phyloP scores from a whole-genome alignment of 2,329 filamentous ascomycete species.

The Ascochyta rabiei region DNA sequence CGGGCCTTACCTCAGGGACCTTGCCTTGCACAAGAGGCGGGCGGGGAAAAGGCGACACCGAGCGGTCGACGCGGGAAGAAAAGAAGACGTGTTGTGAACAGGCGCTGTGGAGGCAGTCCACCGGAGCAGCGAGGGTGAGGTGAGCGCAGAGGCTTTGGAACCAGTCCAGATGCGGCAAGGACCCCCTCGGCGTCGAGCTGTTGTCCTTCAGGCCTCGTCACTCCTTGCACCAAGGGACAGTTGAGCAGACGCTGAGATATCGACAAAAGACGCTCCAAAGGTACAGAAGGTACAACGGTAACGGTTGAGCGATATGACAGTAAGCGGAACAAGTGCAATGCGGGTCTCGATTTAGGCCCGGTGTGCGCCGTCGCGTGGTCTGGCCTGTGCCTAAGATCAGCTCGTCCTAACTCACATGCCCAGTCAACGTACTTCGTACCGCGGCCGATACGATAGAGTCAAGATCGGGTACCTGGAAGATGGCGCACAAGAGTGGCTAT shows the following conservation, averaged over 20 bases:
- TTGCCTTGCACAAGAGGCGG: constrained; percentile 30
- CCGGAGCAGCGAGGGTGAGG: constrained; percentile 30
- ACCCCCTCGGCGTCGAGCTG: constrained; percentile 18
- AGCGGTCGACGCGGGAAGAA: constrained; percentile 33
- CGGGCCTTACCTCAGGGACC: constrained; percentile 37
- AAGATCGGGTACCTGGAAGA: neutral
- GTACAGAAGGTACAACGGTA: constrained; percentile 13
- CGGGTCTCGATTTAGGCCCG: constrained; percentile 14
- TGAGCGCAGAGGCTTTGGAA: constrained; percentile 21
- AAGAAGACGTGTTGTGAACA: constrained; percentile 34
- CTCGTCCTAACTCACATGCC: constrained; percentile 1
- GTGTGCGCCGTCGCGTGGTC: constrained; percentile 19
- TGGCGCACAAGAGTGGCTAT: constrained; percentile 9
- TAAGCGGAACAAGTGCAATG: constrained; percentile 17
- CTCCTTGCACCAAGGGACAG: constrained; percentile 18
- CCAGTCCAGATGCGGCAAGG: constrained; percentile 30
- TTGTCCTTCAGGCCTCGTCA: constrained; percentile 11
- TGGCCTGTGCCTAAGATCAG: constrained; percentile 16
- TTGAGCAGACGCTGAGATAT: constrained; percentile 13
- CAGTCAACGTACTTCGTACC: neutral
- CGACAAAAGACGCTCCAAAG: constrained; percentile 9
- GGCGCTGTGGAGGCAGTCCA: constrained; percentile 35
- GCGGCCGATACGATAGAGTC: neutral
- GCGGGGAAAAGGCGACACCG: constrained; percentile 32
- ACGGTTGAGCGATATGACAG: constrained; percentile 14